Evolutionary conservation across 1,284 basidiomycete genomes (phyloP).

Genomic region (Cerioporus squamosus): DNA sequence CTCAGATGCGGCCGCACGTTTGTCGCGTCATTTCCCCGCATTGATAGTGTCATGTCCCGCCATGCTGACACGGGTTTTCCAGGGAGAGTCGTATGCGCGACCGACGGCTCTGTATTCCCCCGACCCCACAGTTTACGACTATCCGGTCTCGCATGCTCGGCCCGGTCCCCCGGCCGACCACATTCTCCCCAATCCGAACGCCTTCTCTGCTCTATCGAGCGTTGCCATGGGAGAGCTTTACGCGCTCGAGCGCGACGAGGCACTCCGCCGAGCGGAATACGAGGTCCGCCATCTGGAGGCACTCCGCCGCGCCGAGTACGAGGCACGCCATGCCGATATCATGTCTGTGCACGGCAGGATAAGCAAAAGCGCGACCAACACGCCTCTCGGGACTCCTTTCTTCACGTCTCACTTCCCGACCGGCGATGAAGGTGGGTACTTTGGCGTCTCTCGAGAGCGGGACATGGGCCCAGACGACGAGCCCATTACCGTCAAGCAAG

Average conservation of each 20-base stretch:
- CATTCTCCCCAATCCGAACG: conserved; percentile 46
- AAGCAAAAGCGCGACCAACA: conserved; percentile 72
- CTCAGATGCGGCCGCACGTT: background rate
- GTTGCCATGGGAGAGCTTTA: conserved; percentile 88
- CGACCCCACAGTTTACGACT: conserved; percentile 47
- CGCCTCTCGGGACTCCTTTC: conserved; percentile 62
- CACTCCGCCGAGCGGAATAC: conserved; percentile 82
- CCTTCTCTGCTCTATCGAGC: conserved; percentile 76
- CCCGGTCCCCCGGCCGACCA: conserved; percentile 25
- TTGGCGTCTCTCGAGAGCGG: conserved; percentile 46
- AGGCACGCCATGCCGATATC: conserved; percentile 63
- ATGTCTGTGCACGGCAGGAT: conserved; percentile 45
- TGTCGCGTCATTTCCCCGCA: background rate
- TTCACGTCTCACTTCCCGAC: conserved; percentile 31
- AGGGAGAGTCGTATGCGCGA: conserved; percentile 71
- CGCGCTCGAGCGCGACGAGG: conserved; percentile 85
- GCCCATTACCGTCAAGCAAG: conserved; percentile 34
- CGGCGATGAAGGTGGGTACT: conserved; percentile 45
- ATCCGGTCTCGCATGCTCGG: conserved; percentile 29
- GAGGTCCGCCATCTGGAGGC: conserved; percentile 82
- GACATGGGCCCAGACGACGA: conserved; percentile 34
- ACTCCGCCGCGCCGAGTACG: conserved; percentile 79
- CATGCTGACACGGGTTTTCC: conserved; percentile 13
- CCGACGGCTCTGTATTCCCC: conserved; percentile 60
- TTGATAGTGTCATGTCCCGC: conserved; percentile 10